Base-by-base conservation (phyloP, 1,284 basidiomycete genomes). In the Xanthoconium separans region DNA sequence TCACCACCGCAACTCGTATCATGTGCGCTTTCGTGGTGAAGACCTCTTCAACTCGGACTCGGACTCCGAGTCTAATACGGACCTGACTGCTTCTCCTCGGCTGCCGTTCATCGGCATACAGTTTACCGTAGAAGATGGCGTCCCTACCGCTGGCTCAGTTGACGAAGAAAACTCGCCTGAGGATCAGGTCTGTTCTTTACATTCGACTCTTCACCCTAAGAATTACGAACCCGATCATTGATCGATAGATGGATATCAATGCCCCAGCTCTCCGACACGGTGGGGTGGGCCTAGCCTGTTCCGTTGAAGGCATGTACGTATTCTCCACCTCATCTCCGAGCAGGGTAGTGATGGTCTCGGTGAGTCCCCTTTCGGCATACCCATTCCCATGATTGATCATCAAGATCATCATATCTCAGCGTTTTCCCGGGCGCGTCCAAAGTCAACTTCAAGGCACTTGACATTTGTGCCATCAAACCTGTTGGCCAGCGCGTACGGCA, bases 401-500 rank as follows among this genome's bases (percentile, higher is more conserved):
- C 54, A 84, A 85, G 59, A 74, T 85, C 36, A 76, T 85, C 63
- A 83, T 84, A 45, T 73, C 73, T 16, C 78, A 81, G 62, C 10
- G 34, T 81, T 5, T 68, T 58, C 24, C 79, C 78, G 0, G 74
- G 77, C 2, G 75, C 81, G 6, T 83, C 78, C 2, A 77, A 73
- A 49, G 76, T 84, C 37, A 74, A 83, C 57, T 84, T 84, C 65
- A 72, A 73, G 31, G 58, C 68, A 0, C 70, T 84, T 2, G 80
- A 84, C 52, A 57, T 66, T 5, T 57, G 75, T 12, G 47, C 57
- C 11, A 63, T 83, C 48, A 76, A 76, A 55, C 80, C 80, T 5
- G 59, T 83, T n/a, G n/a, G n/a, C n/a, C 1, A 83, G 84, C 0
- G 54, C 85, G 2, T 85, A 84, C 51, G 84, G 83, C 2, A 78